Conservation (phyloP, 1,139 yeast genomes). For the Candida sanyaensis region DNA sequence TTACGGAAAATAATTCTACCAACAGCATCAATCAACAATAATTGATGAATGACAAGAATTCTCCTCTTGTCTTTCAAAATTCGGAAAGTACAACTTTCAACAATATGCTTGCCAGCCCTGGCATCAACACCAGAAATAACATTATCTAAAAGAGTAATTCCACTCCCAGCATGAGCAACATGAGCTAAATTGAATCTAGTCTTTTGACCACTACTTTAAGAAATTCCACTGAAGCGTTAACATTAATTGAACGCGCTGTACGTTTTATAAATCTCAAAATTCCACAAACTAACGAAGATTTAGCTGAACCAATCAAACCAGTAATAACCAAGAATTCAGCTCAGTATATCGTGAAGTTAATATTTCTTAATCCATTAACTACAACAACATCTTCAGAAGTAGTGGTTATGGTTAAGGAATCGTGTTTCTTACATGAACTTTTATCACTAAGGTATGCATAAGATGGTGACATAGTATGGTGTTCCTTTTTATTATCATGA, state of each 20-base stretch:
- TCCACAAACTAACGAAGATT: conserved; percentile 60
- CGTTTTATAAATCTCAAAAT: conserved; percentile 57
- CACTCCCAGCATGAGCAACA: conserved; percentile 43
- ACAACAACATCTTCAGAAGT: conserved; percentile 6
- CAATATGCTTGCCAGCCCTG: no score
- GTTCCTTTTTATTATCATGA: conserved; percentile 4
- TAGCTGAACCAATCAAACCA: conserved; percentile 75
- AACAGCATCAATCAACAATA: conserved; percentile 44
- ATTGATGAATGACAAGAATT: conserved; percentile 50
- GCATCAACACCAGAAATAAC: conserved; percentile 47
- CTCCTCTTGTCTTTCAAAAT: conserved; percentile 38
- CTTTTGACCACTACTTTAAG: conserved; percentile 52
- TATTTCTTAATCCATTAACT: conserved; percentile 18
- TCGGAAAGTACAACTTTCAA: no score
- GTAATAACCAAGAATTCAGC: conserved; percentile 71
- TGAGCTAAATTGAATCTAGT: conserved; percentile 49
- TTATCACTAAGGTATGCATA: conserved; percentile 7
- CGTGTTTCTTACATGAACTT: conserved; percentile 8
- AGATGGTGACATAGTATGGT: no score
- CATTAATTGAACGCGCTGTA: conserved; percentile 37
- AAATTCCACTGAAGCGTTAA: conserved; percentile 48
- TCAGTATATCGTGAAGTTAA: no score
- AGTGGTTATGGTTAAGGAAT: conserved; percentile 5
- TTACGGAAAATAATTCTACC: conserved; percentile 41
- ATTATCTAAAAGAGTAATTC: conserved; percentile 47